Evolutionary conservation across 2,329 filamentous ascomycete species (phyloP).

Genomic region (Fusarium longipes): DNA sequence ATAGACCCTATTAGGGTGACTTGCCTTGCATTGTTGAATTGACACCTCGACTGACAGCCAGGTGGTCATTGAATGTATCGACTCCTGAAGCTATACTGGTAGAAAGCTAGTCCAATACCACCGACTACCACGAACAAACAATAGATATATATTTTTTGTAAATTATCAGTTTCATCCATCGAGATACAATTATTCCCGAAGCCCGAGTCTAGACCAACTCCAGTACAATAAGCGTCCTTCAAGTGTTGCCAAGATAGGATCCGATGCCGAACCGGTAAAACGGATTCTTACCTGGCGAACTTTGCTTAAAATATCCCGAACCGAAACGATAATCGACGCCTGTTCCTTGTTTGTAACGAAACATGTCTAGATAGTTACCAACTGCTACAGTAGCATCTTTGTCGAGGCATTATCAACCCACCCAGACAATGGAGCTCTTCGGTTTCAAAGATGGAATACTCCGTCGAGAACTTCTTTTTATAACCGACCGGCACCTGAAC

Average conservation of each 20-base stretch:
- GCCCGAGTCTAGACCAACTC: neutral
- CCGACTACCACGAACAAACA: neutral
- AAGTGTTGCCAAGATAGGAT: constrained; percentile 1
- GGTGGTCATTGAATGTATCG: neutral
- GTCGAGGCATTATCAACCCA: neutral
- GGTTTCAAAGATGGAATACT: neutral
- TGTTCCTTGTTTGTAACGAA: neutral
- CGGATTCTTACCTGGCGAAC: neutral
- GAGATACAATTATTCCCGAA: constrained; percentile 10
- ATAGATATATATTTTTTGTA: neutral
- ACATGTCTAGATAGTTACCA: neutral
- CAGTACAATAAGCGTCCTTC: neutral
- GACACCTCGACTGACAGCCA: neutral
- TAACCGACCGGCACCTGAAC: neutral
- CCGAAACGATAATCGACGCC: neutral
- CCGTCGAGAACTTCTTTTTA: neutral
- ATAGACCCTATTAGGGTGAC: neutral
- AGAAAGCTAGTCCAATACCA: neutral
- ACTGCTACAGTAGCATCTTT: neutral
- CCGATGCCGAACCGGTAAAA: constrained; percentile 17
- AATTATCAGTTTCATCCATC: neutral
- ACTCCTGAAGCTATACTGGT: neutral
- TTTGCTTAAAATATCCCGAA: constrained; percentile 8
- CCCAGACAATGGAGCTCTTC: neutral
- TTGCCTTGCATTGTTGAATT: neutral